A percentile compares a stretch with the other conserved stretches of the same genome.
Conservation (phyloP, 306 rosid species). For the Castanea mollissima region DNA sequence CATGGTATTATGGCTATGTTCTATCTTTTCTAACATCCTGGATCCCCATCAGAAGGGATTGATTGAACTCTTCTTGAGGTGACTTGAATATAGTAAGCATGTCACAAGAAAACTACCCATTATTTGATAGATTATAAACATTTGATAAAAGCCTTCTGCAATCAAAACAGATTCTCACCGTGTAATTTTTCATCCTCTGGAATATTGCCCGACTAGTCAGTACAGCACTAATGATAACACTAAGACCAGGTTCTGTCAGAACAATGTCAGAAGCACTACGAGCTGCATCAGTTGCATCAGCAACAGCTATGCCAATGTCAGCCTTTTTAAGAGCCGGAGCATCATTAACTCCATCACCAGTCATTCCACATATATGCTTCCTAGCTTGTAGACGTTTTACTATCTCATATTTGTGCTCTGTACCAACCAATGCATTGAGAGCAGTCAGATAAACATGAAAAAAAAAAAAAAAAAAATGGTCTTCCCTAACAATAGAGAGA, state of each 20-base stretch:
- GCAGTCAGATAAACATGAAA: constrained; percentile 8
- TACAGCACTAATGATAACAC: constrained; percentile 84
- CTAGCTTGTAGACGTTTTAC: constrained; percentile 77
- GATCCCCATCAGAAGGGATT: background rate
- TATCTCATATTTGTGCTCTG: constrained; percentile 89
- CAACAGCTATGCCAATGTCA: constrained; percentile 94
- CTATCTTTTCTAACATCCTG: background rate
- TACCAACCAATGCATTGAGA: background rate
- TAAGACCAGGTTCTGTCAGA: constrained; percentile 81
- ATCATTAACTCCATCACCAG: constrained; percentile 90
- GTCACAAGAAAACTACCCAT: background rate
- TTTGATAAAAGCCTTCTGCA: background rate
- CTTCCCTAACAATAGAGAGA: background rate
- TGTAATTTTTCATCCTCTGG: constrained; percentile 91
- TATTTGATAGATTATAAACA: background rate
- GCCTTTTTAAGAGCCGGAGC: constrained; percentile 89
- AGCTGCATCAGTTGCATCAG: constrained; percentile 92
- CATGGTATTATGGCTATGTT: too few species aligned
- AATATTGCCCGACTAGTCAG: constrained; percentile 90
- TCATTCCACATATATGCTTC: constrained; percentile 86
- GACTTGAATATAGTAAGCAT: background rate
- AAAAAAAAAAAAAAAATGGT: background rate
- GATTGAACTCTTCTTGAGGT: background rate
- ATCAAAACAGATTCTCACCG: constrained; percentile 41
- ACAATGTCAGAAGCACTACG: constrained; percentile 90